Conservation (phyloP, 345 rosid species). For the Aquilaria malaccensis region DNA sequence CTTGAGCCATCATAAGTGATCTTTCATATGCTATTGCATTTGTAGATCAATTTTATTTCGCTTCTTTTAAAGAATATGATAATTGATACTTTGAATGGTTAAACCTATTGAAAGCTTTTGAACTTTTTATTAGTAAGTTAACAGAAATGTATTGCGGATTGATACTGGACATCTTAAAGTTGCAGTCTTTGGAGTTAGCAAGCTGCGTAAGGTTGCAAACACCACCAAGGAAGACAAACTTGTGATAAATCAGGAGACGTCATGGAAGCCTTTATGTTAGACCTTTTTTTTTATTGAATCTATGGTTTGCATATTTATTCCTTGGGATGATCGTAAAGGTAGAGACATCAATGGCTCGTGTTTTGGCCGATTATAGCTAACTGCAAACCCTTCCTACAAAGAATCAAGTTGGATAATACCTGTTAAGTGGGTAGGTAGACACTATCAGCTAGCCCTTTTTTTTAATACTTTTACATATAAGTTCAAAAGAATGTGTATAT, state of each 20-base stretch:
- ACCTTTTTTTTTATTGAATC: background rate
- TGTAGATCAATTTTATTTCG: conserved; percentile 2
- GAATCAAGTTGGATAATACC: too few species aligned
- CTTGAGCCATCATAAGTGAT: conserved; percentile 78
- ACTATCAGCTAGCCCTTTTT: too few species aligned
- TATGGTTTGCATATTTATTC: background rate
- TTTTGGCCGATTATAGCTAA: too few species aligned
- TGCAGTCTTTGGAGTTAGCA: conserved; percentile 70
- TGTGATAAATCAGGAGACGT: conserved; percentile 43
- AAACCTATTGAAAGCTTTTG: conserved; percentile 24
- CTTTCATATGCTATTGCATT: conserved; percentile 6
- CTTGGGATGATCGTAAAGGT: background rate
- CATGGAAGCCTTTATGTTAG: conserved; percentile 34
- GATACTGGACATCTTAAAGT: conserved; percentile 74
- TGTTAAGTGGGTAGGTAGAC: too few species aligned
- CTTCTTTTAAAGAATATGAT: background rate
- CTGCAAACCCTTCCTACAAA: too few species aligned
- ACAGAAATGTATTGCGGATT: conserved; percentile 69
- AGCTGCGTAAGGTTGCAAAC: conserved; percentile 48
- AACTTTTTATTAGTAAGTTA: conserved; percentile 42
- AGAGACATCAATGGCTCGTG: too few species aligned
- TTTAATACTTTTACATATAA: too few species aligned
- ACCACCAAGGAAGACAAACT: conserved; percentile 54
- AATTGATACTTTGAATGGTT: conserved; percentile 13
- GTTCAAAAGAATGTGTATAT: too few species aligned